These are phyloP conservation scores for Fusarium nematophilum DNA, from an alignment of 2,329 filamentous ascomycete genomes.

Conservation along the genomic window DNA sequence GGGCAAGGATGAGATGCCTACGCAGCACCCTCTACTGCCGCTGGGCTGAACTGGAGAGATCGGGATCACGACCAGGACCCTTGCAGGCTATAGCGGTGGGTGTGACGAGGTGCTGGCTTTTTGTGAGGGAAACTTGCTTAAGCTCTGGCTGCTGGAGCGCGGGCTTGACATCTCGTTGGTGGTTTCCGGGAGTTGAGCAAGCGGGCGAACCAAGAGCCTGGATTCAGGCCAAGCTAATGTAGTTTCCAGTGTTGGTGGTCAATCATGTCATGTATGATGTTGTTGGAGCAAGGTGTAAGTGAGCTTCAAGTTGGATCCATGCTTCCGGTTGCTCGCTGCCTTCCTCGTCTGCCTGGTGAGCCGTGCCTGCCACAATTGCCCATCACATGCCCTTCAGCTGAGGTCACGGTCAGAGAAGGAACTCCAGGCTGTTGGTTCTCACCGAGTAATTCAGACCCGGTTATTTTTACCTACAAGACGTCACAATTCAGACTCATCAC, in stretches of 20 bases:
- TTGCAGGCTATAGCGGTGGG: neutral
- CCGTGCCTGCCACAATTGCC: neutral
- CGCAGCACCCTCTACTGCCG: neutral
- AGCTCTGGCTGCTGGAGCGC: neutral
- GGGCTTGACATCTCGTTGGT: slow-evolving; percentile 4
- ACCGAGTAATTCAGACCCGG: neutral
- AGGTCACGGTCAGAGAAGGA: neutral
- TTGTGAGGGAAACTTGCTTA: no score
- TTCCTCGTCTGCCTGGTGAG: neutral
- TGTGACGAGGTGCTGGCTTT: slow-evolving; percentile 13
- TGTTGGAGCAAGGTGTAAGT: slow-evolving; percentile 6
- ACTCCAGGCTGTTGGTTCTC: neutral
- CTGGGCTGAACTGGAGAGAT: slow-evolving; percentile 18
- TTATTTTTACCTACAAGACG: slow-evolving; percentile 18
- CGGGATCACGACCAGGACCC: slow-evolving; percentile 22
- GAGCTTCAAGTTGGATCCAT: slow-evolving; percentile 14
- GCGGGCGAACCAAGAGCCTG: slow-evolving; percentile 10
- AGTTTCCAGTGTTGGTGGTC: slow-evolving; percentile 2
- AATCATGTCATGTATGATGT: neutral
- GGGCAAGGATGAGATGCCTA: slow-evolving; percentile 22
- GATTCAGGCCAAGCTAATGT: slow-evolving; percentile 10
- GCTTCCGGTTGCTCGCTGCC: neutral
- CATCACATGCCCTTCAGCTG: slow-evolving; percentile 21
- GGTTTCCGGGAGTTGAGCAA: slow-evolving; percentile 14
- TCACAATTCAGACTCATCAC: slow-evolving; percentile 33